A percentile compares a stretch with the other conserved stretches of the same genome.
Conservation (phyloP, 345 rosid genomes). For the Eutrema japonicum region DNA sequence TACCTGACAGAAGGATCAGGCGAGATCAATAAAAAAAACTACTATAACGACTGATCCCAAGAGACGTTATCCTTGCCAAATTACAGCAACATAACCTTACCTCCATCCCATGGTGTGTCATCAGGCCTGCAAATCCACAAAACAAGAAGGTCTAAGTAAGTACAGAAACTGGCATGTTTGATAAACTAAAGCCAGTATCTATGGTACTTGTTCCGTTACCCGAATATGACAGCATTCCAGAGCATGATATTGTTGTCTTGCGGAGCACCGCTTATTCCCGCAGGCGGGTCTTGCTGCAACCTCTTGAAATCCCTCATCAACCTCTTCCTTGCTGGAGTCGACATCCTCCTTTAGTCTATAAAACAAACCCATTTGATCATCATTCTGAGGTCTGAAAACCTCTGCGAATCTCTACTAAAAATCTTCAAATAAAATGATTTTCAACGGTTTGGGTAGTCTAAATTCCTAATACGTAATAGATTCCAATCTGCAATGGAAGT, state of each 20-base stretch:
- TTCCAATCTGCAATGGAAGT: background rate
- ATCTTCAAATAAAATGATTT: background rate
- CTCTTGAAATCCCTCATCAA: slow-evolving; percentile 73
- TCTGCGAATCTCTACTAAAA: background rate
- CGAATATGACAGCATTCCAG: slow-evolving; percentile 72
- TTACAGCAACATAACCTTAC: slow-evolving; percentile 33
- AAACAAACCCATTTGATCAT: background rate
- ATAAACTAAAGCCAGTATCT: slow-evolving; percentile 7
- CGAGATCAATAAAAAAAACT: slow-evolving; percentile 5
- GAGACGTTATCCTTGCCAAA: background rate
- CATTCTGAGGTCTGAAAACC: background rate
- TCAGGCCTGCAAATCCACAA: slow-evolving; percentile 53
- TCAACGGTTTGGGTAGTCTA: background rate
- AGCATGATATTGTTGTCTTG: slow-evolving; percentile 67
- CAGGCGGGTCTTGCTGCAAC: slow-evolving; percentile 75
- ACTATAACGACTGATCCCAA: slow-evolving; percentile 6
- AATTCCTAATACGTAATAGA: background rate
- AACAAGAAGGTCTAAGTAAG: slow-evolving; percentile 10
- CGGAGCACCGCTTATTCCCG: slow-evolving; percentile 74
- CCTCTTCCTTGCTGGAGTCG: slow-evolving; percentile 78
- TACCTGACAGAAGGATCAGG: slow-evolving; percentile 48
- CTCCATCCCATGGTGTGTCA: slow-evolving; percentile 74
- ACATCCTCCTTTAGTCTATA: slow-evolving; percentile 48
- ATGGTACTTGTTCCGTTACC: slow-evolving; percentile 44
- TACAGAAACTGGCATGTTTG: background rate